These are phyloP conservation scores for Russula dissimulans DNA, from an alignment of 768 basidiomycete genomes.

Conservation along the genomic window DNA sequence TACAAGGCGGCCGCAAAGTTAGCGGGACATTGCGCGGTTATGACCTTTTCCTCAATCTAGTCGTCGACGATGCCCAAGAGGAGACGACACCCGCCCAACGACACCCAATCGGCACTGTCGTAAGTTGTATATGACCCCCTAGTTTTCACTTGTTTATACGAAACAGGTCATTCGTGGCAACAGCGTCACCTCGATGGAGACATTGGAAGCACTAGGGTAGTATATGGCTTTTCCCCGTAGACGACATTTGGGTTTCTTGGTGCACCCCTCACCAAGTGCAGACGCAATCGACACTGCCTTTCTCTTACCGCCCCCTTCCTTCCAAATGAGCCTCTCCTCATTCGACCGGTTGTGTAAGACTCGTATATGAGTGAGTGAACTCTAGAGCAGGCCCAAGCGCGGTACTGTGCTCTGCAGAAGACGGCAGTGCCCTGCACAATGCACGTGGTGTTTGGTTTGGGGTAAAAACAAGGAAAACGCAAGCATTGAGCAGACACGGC, in stretches of 20 bases:
- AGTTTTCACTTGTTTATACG: neutral
- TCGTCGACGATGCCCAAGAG: slow-evolving; percentile 92
- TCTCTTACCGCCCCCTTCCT: no score
- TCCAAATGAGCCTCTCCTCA: no score
- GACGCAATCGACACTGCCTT: no score
- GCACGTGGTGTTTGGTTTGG: no score
- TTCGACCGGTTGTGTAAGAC: no score
- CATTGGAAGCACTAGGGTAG: slow-evolving; percentile 52
- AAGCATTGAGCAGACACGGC: no score
- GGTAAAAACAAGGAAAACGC: no score
- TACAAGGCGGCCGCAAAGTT: slow-evolving; percentile 93
- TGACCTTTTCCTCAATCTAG: slow-evolving; percentile 97
- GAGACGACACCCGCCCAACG: slow-evolving; percentile 86
- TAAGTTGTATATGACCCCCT: slow-evolving; percentile 33
- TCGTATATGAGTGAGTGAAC: no score
- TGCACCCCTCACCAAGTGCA: no score
- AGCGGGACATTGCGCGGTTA: slow-evolving; percentile 93
- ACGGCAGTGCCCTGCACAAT: neutral
- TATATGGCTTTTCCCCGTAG: neutral
- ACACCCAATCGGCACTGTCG: slow-evolving; percentile 85
- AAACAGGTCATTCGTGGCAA: slow-evolving; percentile 90
- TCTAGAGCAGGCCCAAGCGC: no score
- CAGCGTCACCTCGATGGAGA: slow-evolving; percentile 94
- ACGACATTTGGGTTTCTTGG: neutral
- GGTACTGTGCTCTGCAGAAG: neutral